These are phyloP conservation scores for Phytophthora sojae DNA, from an alignment of 352 stramenopile genomes.

Conservation along the genomic window DNA sequence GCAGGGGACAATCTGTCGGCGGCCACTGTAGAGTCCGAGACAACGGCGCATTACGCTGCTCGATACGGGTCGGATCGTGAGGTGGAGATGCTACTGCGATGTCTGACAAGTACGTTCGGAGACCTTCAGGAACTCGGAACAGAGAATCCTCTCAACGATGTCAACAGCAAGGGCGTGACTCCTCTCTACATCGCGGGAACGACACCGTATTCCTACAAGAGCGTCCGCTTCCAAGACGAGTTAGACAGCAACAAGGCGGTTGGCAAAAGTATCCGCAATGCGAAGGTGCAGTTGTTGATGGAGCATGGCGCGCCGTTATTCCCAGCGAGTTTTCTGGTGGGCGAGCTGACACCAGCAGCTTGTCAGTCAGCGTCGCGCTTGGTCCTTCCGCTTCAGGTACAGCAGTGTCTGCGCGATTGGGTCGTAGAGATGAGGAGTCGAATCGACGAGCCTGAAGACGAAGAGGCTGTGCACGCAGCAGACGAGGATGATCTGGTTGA, in stretches of 20 bases:
- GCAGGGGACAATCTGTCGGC: conserved; percentile 9
- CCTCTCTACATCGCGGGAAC: conserved; percentile 21
- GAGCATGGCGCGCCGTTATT: conserved; percentile 15
- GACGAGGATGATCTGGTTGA: neutral
- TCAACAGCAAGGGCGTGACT: conserved; percentile 14
- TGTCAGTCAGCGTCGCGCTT: neutral
- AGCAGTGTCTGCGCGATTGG: neutral
- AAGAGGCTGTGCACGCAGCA: conserved; percentile 1
- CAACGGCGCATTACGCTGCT: conserved; percentile 28
- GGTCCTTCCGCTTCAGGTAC: conserved; percentile 2
- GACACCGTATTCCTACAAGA: neutral
- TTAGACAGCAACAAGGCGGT: neutral
- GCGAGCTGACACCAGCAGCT: neutral
- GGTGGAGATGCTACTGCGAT: conserved; percentile 25
- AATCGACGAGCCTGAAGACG: conserved; percentile 2
- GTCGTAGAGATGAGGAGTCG: neutral
- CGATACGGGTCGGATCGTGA: conserved; percentile 13
- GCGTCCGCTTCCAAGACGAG: neutral
- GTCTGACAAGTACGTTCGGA: conserved; percentile 20
- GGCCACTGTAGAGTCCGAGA: conserved; percentile 4
- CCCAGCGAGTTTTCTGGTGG: neutral
- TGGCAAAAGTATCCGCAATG: neutral
- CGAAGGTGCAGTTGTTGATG: conserved; percentile 18
- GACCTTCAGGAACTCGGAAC: conserved; percentile 1
- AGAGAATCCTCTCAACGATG: conserved; percentile 19